phyloP scores from a whole-genome alignment of 495 filamentous ascomycete species.

The Aspergillus haitiensis region DNA sequence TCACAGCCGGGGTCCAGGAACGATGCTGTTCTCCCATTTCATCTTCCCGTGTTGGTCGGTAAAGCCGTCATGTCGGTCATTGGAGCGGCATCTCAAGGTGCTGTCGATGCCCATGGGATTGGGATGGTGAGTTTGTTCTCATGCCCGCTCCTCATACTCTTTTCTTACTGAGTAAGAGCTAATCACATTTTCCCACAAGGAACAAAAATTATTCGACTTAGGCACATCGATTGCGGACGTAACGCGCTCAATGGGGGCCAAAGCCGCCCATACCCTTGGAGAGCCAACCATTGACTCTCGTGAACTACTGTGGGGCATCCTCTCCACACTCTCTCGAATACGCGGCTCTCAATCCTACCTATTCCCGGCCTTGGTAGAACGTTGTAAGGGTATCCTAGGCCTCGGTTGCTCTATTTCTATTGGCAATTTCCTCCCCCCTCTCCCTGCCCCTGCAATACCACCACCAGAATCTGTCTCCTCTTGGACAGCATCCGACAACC shows the following conservation, averaged over 20 bases:
- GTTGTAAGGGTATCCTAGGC: slow-evolving; percentile 36
- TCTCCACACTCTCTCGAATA: slow-evolving; percentile 43
- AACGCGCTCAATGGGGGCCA: slow-evolving; percentile 34
- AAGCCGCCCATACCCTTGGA: slow-evolving; percentile 33
- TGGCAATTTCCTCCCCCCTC: slow-evolving; percentile 35
- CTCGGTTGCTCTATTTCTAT: slow-evolving; percentile 36
- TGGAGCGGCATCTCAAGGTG: slow-evolving; percentile 49
- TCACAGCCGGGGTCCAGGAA: slow-evolving; percentile 46
- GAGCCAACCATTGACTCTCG: slow-evolving; percentile 39
- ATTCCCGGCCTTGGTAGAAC: slow-evolving; percentile 40
- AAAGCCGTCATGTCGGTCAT: slow-evolving; percentile 55
- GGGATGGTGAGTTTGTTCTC: slow-evolving; percentile 53
- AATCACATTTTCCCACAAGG: slow-evolving; percentile 23
- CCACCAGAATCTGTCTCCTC: slow-evolving; percentile 6
- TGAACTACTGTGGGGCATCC: slow-evolving; percentile 46
- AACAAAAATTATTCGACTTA: slow-evolving; percentile 47
- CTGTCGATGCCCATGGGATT: slow-evolving; percentile 61
- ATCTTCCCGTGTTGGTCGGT: slow-evolving; percentile 58
- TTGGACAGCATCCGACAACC: slow-evolving; percentile 10
- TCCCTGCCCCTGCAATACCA: slow-evolving; percentile 12
- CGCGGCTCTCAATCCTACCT: slow-evolving; percentile 48
- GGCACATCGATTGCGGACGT: slow-evolving; percentile 42
- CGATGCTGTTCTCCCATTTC: slow-evolving; percentile 55
- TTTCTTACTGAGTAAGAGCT: background rate
- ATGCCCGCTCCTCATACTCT: background rate